phyloP scores from a whole-genome alignment of 2,329 filamentous ascomycete species.

The Grosmannia clavigera region DNA sequence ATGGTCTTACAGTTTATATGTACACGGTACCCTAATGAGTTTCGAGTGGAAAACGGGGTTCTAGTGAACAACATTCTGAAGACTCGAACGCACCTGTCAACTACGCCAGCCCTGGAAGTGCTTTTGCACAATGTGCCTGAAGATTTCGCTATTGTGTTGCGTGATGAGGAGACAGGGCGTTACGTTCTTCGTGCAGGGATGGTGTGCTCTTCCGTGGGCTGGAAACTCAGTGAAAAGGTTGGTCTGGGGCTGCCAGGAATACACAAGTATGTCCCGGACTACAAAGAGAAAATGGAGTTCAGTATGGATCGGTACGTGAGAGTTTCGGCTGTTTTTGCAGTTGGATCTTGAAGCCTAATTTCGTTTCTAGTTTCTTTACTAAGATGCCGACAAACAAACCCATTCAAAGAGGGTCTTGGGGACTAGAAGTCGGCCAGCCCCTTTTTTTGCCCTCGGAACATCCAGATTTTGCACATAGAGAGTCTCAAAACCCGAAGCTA shows the following conservation, averaged over 20 bases:
- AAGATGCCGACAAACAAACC: slow-evolving; percentile 62
- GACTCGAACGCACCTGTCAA: slow-evolving; percentile 46
- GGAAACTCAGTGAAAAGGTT: slow-evolving; percentile 66
- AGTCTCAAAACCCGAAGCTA: slow-evolving; percentile 21
- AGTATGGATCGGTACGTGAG: slow-evolving; percentile 70
- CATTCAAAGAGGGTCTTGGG: slow-evolving; percentile 79
- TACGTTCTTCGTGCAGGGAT: slow-evolving; percentile 67
- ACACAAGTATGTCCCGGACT: slow-evolving; percentile 65
- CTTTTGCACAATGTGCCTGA: slow-evolving; percentile 71
- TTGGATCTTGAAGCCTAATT: not conserved
- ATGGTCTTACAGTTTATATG: slow-evolving; percentile 73
- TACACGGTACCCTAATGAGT: slow-evolving; percentile 64
- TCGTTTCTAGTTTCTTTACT: slow-evolving; percentile 1
- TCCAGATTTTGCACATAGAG: slow-evolving; percentile 32
- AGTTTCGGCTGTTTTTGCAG: not conserved
- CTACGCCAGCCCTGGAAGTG: slow-evolving; percentile 53
- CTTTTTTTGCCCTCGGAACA: slow-evolving; percentile 48
- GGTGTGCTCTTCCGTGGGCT: slow-evolving; percentile 69
- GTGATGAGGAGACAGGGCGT: slow-evolving; percentile 56
- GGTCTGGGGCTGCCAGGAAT: slow-evolving; percentile 58
- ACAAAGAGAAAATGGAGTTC: slow-evolving; percentile 77
- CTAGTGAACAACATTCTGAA: slow-evolving; percentile 59
- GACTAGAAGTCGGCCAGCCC: slow-evolving; percentile 61
- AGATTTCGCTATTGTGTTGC: slow-evolving; percentile 67
- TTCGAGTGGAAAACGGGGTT: slow-evolving; percentile 37